Evolutionary conservation across 164 flowering plant genomes (phyloP), one percentile per base, ranked within the genome.

Genomic region (Vitis rupestris): DNA sequence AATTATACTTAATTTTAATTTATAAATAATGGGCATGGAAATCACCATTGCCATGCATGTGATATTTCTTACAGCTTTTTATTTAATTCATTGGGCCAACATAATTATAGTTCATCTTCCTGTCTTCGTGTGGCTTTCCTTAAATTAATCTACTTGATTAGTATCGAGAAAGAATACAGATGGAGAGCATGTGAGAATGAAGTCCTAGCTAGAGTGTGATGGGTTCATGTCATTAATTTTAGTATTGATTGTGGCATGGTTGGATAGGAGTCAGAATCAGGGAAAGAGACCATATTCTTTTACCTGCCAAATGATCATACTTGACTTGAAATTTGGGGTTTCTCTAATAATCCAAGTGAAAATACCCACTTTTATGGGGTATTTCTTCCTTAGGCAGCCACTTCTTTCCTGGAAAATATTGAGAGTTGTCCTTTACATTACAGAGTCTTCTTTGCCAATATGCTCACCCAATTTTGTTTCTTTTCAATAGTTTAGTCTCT

Each of bases 101-200:
- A 70, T 72, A 64, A 73, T 70, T 47, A 67, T 67, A 10, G 30
- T 61, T 68, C 29, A 44, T 67, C 70, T 9, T 30, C 48, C 61
- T 70, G 56, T 67, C 70, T 9, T 30, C 30, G 65, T 70, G 72
- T 56, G 75, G 72, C 69, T 52, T 63, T 59, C 19, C 8, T 59
- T 64, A 51, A 68, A 69, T 12, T 59, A 76, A 71, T 76, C 61
- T 11, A 27, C 30, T 64, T 70, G 59, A 74, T 57, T 60, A 27
- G 19, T 58, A 63, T 52, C 48, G 50, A 62, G 60, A 63, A 58
- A 44, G 53, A 53, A 30, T 68, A 50, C 75, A 70, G 66, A 71
- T 67, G 67, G 70, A 67, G 68, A 69, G 76, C 71, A 75, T 69
- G 76, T 69, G 73, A 37, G 58, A 65, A 59, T 29, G 53, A 49